These are phyloP conservation scores for Backusella liffmaniae DNA, from an alignment of 192 early-diverging fungal species.

Conservation along the genomic window DNA sequence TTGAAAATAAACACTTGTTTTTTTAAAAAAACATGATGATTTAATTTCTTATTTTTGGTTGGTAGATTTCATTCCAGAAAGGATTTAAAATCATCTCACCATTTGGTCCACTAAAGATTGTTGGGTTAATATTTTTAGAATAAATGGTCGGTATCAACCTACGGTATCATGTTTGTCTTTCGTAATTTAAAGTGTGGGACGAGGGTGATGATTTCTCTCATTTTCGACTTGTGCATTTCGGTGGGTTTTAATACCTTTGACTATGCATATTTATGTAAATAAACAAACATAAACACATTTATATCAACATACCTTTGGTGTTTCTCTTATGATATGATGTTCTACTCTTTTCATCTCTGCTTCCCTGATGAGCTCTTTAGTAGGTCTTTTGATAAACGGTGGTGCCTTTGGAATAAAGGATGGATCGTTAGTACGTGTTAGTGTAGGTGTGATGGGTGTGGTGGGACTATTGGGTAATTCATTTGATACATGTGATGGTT, in stretches of 20 bases:
- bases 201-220: background rate
- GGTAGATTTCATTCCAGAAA: slow-evolving; percentile 2
- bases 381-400: background rate
- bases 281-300: background rate
- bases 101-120: background rate
- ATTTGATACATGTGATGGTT: background rate
- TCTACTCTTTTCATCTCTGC: background rate
- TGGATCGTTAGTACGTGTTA: background rate
- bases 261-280: background rate
- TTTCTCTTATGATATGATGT: background rate
- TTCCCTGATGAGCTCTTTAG: background rate
- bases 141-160: background rate
- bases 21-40: background rate
- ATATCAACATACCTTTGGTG: background rate
- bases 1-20: no score
- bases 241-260: background rate
- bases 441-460: background rate
- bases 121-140: no score
- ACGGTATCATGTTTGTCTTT: background rate
- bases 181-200: background rate
- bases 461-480: background rate
- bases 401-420: slow-evolving; percentile 3
- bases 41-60: slow-evolving; percentile 6
- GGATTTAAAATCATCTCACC: background rate
- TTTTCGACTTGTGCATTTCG: background rate